phyloP scores from a whole-genome alignment of 306 rosid species.

The Echinosophora koreensis region DNA sequence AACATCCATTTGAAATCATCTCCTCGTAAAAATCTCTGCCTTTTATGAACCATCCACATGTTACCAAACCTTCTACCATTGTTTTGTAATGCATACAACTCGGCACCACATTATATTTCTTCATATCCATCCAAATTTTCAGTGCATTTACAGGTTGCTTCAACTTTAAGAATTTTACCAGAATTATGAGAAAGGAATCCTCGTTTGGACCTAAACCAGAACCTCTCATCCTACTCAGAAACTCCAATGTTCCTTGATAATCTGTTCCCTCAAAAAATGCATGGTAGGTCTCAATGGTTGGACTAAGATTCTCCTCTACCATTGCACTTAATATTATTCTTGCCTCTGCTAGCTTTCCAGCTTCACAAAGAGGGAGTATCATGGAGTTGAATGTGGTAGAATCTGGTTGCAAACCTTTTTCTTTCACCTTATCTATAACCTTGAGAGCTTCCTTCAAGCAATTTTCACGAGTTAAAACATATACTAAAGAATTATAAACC shows the following conservation, averaged over 20 bases:
- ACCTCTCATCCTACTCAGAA: slow-evolving; percentile 69
- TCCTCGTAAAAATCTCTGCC: slow-evolving; percentile 74
- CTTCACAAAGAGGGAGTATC: slow-evolving; percentile 77
- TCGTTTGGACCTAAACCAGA: slow-evolving; percentile 69
- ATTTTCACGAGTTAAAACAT: slow-evolving; percentile 67
- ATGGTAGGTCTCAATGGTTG: slow-evolving; percentile 81
- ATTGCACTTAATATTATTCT: slow-evolving; percentile 64
- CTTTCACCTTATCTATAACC: slow-evolving; percentile 69
- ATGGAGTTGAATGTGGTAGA: slow-evolving; percentile 78
- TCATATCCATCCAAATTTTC: slow-evolving; percentile 78
- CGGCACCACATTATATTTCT: slow-evolving; percentile 60
- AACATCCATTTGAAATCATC: slow-evolving; percentile 66
- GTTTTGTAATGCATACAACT: slow-evolving; percentile 60
- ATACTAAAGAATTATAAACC: slow-evolving; percentile 78
- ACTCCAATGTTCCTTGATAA: slow-evolving; percentile 68
- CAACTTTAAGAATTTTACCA: slow-evolving; percentile 62
- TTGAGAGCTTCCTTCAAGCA: slow-evolving; percentile 88
- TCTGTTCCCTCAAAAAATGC: slow-evolving; percentile 74
- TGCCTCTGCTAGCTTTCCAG: slow-evolving; percentile 69
- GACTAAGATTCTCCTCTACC: slow-evolving; percentile 69
- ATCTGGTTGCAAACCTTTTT: slow-evolving; percentile 76
- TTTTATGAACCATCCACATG: slow-evolving; percentile 60
- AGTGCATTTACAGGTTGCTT: slow-evolving; percentile 76
- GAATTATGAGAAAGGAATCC: slow-evolving; percentile 66
- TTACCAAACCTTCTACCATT: slow-evolving; percentile 78